Evolutionary conservation across 495 filamentous ascomycete species (phyloP), one percentile per base, ranked within the genome.

Genomic region (Penicillium angulare): DNA sequence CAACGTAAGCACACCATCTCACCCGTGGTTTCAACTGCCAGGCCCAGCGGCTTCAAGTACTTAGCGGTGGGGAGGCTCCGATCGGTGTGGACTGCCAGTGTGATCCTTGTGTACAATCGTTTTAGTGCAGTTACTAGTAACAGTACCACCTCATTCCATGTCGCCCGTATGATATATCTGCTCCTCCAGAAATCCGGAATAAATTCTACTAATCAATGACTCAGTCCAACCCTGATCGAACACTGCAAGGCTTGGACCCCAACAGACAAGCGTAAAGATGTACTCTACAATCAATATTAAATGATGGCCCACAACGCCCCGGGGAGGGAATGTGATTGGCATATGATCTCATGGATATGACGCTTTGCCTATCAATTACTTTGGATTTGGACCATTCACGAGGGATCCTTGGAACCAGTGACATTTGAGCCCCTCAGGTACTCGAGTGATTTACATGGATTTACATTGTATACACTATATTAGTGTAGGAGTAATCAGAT

Each of bases 1-100:
- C 45, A 55, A 61, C 54, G 54, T 41, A 44, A 52, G 55, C 55
- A 61, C 61, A 73, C 66, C 67, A 68, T 66, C 61, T 58, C 62
- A 56, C 52, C 61, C 61, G 62, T 63, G 64, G 61, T 55, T 64
- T 47, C 50, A 59, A 35, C 59, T 64, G 60, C 58, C 59, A 61
- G 61, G 57, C 51, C 63, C 65, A 62, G 47, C 61, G 59, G 48
- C 59, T 57, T 44, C 40, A 35, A 42, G 52, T 50, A 58, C 22
- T 60, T 22, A 57, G 41, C 50, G 46, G 39, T 59, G 51, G 52
- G 46, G 36, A 48, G 50, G 32, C 48, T 53, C 53, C 47, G 52
- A 51, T 57, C 57, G 33, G 29, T 51, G 33, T 48, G n/a, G 16
- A 38, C 20, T 38, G 15, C 29, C 13, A 47, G 29, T 29, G 18